Evolutionary conservation across 768 basidiomycete species (phyloP), one percentile per base, ranked within the genome.

Genomic region (Chlorophyllum brunneum): DNA sequence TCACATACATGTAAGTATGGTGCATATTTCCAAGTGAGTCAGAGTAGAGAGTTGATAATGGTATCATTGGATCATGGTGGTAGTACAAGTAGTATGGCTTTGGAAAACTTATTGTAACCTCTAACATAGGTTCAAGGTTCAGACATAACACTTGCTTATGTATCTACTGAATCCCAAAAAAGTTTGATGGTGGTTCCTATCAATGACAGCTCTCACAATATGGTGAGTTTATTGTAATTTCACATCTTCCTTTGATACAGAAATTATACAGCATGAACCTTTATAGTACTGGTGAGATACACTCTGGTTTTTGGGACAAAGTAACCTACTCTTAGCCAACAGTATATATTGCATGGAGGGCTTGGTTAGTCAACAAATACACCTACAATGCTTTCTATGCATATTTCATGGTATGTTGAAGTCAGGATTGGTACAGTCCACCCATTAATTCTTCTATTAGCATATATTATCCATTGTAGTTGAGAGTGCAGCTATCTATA

Each of bases 401-500:
- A 9, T 23, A 40, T 27, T 40, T 31, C 27, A 49, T 49, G 27
- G 48, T 39, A 20, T 3, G 48, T 20, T 11, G 4, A 5, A 27
- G 8, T 16, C 29, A 0, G 10, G 31, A 15, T 16, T 9, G 26
- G 5, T 29, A 10, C 6, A 13, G 3, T 9, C 6, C 15, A 40
- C 9, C 15, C 10, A 15, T n/a, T 40, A 16, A 49, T 15, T 15
- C 13, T 31, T 27, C 1, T 4, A 5, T 0, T 18, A 49, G 48
- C 48, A n/a, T 31, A 40, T 40, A 39, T 30, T 4, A 3, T 40
- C 38, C 5, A 58, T 58, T 15, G 39, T 55, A 27, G 48, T 58
- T 5, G 57, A 58, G 38, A 58, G 57, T 22, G 57, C 57, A 10
- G 54, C 54, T 10, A 45, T 58, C 9, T 58, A 58, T 27, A 58